Conservation (phyloP, 23 red algal species). For the Gracilaria gracilis region DNA sequence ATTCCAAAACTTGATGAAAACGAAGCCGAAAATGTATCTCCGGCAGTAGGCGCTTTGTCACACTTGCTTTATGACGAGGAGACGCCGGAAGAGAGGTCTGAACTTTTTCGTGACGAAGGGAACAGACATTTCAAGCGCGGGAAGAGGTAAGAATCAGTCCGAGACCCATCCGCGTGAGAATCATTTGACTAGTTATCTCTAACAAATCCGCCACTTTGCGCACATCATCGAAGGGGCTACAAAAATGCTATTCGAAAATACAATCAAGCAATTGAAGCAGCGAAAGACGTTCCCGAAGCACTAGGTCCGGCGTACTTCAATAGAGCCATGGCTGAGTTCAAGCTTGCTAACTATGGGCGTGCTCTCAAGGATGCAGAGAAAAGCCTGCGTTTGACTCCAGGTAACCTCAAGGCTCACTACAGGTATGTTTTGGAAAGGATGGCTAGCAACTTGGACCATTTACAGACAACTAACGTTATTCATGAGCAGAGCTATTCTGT, state of each 20-base stretch:
- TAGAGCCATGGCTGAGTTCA: conserved; percentile 58
- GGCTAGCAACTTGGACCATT: not conserved
- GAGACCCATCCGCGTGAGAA: not conserved
- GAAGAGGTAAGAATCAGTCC: conserved; percentile 6
- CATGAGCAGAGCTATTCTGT: conserved; percentile 19
- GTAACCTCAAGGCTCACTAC: conserved; percentile 34
- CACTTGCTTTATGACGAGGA: conserved; percentile 79
- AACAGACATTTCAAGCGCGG: conserved; percentile 63
- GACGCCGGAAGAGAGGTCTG: conserved; percentile 48
- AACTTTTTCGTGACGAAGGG: conserved; percentile 68
- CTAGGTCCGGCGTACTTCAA: conserved; percentile 35
- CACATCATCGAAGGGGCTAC: conserved; percentile 12
- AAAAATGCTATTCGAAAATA: conserved; percentile 37
- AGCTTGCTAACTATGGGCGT: conserved; percentile 66
- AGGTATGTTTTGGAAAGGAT: conserved; percentile 8
- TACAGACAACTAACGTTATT: not conserved
- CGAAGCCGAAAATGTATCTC: conserved; percentile 28
- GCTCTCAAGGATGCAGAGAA: conserved; percentile 36
- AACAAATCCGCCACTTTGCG: not conserved
- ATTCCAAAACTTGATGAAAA: conserved; percentile 40
- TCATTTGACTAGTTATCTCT: not conserved
- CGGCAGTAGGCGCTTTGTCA: conserved; percentile 48
- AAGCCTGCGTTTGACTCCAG: not conserved
- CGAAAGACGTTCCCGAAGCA: conserved; percentile 31
- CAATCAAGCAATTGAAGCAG: conserved; percentile 34